Conservation (phyloP, 495 filamentous ascomycete genomes). For the Diplogelasinospora grovesii region DNA sequence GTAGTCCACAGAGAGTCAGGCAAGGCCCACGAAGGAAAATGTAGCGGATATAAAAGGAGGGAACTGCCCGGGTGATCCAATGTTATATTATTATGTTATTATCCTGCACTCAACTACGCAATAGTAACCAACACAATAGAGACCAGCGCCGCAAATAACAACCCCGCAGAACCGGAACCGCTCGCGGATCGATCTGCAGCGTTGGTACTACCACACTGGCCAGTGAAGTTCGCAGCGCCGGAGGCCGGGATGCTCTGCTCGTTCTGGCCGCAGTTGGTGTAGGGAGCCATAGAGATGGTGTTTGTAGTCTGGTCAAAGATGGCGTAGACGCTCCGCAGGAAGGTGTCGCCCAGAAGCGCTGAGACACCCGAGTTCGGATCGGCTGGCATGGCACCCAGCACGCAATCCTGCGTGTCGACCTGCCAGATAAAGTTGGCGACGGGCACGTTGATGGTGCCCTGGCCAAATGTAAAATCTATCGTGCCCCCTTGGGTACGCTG, state of each 20-base stretch:
- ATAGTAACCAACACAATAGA: no score
- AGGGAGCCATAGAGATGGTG: slow-evolving; percentile 15
- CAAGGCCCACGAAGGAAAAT: no score
- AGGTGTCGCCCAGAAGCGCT: slow-evolving; percentile 76
- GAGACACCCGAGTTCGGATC: slow-evolving; percentile 39
- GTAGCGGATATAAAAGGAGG: no score
- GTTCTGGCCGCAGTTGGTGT: slow-evolving; percentile 14
- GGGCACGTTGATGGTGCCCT: slow-evolving; percentile 56
- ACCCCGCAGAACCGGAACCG: no score
- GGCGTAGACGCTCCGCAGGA: slow-evolving; percentile 73
- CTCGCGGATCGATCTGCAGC: no score
- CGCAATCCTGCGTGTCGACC: slow-evolving; percentile 38
- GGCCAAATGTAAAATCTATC: slow-evolving; percentile 63
- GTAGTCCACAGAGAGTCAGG: no score
- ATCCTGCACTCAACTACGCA: no score
- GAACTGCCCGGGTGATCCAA: no score
- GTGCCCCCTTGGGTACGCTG: slow-evolving; percentile 50
- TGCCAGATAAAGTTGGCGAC: slow-evolving; percentile 44
- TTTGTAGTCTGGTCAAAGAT: slow-evolving; percentile 18
- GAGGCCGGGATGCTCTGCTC: slow-evolving; percentile 11
- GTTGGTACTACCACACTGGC: no score
- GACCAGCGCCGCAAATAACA: no score
- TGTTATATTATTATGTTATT: no score
- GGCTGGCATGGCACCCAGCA: slow-evolving; percentile 63
- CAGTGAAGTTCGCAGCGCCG: slow-evolving; percentile 3